Evolutionary conservation across 2,329 filamentous ascomycete species (phyloP), one percentile per base, ranked within the genome.

Genomic region (Triangularia verruculosa): DNA sequence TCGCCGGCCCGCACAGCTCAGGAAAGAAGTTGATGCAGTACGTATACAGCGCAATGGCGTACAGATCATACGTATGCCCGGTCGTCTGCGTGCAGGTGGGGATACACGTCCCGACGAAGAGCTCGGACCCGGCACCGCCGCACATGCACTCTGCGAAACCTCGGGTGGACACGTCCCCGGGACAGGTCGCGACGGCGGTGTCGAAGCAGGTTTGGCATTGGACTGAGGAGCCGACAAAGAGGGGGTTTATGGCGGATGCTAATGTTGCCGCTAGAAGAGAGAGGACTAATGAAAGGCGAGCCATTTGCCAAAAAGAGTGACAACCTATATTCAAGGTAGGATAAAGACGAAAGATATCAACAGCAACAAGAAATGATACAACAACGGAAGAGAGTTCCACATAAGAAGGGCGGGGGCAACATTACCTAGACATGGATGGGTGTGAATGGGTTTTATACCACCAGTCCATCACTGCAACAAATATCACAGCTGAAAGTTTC

Each of bases 121-220:
- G 30, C 12, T 39, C 15, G 13, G 57, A 24, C 22, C 57, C 57
- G 22, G 47, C 57, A 15, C 20, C 20, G 2, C 28, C 57, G 43
- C 57, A 53, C 57, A 59, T 59, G 39, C 57, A 6, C 27, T 63
- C 62, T 1, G 67, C 69, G 13, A 15, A 9, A 25, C 55, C 28
- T 51, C 69, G 68, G 7, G 34, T 6, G 1, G 1, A 39, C 1
- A 43, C 43, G 11, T 69, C 61, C n/a, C 2, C 12, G 22, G 64
- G 22, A 9, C 61, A 70, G 22, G 57, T 61, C 7, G 39, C 32
- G 22, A 34, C 57, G 11, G 70, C 54, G 11, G 39, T 32, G 30
- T 32, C 30, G 9, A 32, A 32, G 30, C 30, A 32, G 30, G 30
- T 24, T 28, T 68, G 59, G 24, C 68, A 64, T 2, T 55, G 22